Conservation (phyloP, 805 yeast species). For the Wickerhamomyces alni region DNA sequence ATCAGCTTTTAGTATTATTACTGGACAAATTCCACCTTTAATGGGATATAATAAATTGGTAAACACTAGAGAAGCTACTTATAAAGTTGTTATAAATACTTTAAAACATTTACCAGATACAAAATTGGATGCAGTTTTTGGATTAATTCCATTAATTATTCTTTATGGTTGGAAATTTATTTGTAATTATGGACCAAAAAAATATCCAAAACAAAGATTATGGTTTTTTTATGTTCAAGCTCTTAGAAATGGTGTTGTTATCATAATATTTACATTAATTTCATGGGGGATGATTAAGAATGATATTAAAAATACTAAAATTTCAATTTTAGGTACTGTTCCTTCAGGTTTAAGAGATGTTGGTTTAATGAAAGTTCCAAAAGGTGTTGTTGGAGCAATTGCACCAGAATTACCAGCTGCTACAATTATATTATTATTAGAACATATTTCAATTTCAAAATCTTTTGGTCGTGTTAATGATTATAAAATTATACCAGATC, state of each 20-base stretch:
- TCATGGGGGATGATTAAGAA: slow-evolving; percentile 69
- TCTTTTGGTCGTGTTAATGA: slow-evolving; percentile 91
- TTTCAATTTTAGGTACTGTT: slow-evolving; percentile 66
- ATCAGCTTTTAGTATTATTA: slow-evolving; percentile 75
- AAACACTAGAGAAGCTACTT: slow-evolving; percentile 69
- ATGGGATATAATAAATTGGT: slow-evolving; percentile 68
- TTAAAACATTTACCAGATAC: slow-evolving; percentile 67
- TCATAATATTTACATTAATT: slow-evolving; percentile 76
- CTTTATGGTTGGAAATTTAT: slow-evolving; percentile 66
- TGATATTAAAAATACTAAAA: slow-evolving; percentile 33
- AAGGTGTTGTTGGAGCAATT: slow-evolving; percentile 49
- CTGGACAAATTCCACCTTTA: slow-evolving; percentile 82
- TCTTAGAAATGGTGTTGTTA: slow-evolving; percentile 74
- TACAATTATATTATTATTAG: slow-evolving; percentile 72
- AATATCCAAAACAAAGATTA: slow-evolving; percentile 49
- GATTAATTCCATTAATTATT: slow-evolving; percentile 67
- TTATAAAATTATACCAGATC: slow-evolving; percentile 87
- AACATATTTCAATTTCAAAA: slow-evolving; percentile 90
- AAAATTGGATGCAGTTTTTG: slow-evolving; percentile 83
- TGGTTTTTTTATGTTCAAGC: slow-evolving; percentile 67
- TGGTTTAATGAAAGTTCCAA: slow-evolving; percentile 64
- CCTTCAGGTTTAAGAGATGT: slow-evolving; percentile 78
- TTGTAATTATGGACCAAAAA: slow-evolving; percentile 54
- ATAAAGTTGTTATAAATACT: slow-evolving; percentile 61
- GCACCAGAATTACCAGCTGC: slow-evolving; percentile 85